Base-by-base conservation (phyloP, 2,329 filamentous ascomycete genomes). In the Epichloe sylvatica region DNA sequence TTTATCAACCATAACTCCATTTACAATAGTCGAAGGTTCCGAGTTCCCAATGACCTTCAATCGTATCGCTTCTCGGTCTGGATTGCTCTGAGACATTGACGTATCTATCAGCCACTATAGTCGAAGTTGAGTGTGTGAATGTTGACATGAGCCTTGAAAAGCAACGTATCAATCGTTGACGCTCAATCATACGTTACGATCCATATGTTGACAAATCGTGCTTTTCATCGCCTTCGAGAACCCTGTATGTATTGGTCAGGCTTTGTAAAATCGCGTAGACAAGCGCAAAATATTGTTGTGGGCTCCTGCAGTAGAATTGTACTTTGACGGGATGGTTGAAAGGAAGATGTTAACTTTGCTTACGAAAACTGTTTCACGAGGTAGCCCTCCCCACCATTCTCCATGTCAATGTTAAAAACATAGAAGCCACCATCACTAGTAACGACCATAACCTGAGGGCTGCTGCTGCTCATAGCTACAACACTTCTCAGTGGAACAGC, bases 391-490 rank as follows among this genome's bases (percentile, higher is more conserved):
- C 92, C 92, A 17, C 92, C 92, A 53, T 86, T 86, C 58, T 94
- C 90, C 72, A 98, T 79, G 64, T 98, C 90, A 49, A 98, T 89
- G 56, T 87, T 91, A 67, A 91, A 98, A 33, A 97, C 84, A 59
- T 92, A 95, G 62, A 96, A 97, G 23, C 84, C 84, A 9, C 92
- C 92, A 63, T 98, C 92, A 58, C 85, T 96, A 0, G 92, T 98
- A 13, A 96, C 90, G 0, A 97, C 87, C 90, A 98, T 97, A 45
- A 98, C 86, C 60, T 97, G 90, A 1, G 92, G 92, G 25, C 86
- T 90, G 62, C 83, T 94, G 60, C 84, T 92, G 63, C 87, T 95
- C 83, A 98, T 94, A 8, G 92, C 91, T 41, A 98, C 92, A n/a
- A 98, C 91, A 56, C 88, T 95, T 56, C 86, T 76, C 39, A 94